Conservation (phyloP, 2,329 filamentous ascomycete genomes). For the Fusarium mangiferae region DNA sequence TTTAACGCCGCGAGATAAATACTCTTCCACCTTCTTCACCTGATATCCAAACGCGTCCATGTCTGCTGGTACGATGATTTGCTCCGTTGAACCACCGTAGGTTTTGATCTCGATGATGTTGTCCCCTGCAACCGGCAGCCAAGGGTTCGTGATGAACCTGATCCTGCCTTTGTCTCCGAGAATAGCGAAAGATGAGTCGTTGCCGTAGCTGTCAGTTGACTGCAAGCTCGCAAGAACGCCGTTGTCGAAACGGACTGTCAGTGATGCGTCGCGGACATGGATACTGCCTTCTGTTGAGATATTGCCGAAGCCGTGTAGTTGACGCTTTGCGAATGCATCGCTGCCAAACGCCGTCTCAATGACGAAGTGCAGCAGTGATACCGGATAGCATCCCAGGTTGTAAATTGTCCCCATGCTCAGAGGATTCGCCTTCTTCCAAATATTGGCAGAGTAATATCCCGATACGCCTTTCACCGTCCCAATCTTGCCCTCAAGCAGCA, state of each 20-base stretch:
- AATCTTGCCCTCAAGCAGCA: neutral
- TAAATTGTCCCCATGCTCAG: constrained; percentile 14
- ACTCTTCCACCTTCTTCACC: constrained; percentile 10
- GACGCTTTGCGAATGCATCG: neutral
- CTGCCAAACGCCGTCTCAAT: neutral
- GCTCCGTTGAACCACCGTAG: neutral
- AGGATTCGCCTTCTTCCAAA: constrained; percentile 17
- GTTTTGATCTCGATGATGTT: constrained; percentile 16
- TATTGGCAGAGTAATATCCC: constrained; percentile 14
- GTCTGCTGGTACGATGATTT: neutral
- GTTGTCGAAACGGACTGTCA: constrained; percentile 4
- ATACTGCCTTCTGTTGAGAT: neutral
- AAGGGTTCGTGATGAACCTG: constrained; percentile 3
- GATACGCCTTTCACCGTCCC: neutral
- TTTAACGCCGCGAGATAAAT: neutral
- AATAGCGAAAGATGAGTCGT: neutral
- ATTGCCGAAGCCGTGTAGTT: constrained; percentile 3
- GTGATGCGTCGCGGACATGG: constrained; percentile 9
- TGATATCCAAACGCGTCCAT: constrained; percentile 7
- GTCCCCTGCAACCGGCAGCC: neutral
- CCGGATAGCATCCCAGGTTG: constrained; percentile 3
- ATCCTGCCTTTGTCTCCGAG: constrained; percentile 9
- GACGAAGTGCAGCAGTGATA: constrained; percentile 1
- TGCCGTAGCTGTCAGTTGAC: constrained; percentile 14
- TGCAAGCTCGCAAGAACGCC: constrained; percentile 5